phyloP scores from a whole-genome alignment of 2,329 filamentous ascomycete species.

The Pseudogymnoascus sp. region DNA sequence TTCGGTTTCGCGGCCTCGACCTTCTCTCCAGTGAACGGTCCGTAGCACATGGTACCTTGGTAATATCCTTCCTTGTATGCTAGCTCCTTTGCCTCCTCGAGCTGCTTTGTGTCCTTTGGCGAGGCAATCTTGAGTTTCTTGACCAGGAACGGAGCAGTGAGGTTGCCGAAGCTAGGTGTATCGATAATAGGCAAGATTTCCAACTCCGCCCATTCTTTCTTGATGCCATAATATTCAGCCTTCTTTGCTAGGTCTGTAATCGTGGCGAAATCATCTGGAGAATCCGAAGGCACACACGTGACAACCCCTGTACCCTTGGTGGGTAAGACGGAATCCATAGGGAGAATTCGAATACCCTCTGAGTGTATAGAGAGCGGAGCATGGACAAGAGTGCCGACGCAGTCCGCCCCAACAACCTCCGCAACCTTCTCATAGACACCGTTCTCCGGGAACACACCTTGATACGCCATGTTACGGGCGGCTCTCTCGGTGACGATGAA shows the following conservation, averaged over 20 bases:
- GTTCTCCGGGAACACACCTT: constrained; percentile 73
- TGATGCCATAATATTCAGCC: constrained; percentile 88
- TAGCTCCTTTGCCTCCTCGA: constrained; percentile 88
- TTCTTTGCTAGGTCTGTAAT: constrained; percentile 86
- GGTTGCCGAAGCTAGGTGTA: constrained; percentile 78
- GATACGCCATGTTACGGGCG: constrained; percentile 93
- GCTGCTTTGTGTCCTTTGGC: constrained; percentile 84
- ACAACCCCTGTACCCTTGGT: constrained; percentile 96
- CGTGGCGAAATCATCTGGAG: constrained; percentile 89
- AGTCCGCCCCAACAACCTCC: constrained; percentile 66
- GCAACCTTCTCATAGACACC: constrained; percentile 66
- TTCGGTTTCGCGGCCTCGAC: constrained; percentile 83
- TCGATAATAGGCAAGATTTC: constrained; percentile 85
- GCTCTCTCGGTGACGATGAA: constrained; percentile 74
- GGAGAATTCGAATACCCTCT: constrained; percentile 76
- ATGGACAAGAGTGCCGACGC: constrained; percentile 80
- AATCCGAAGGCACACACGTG: constrained; percentile 91
- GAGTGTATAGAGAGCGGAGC: constrained; percentile 83
- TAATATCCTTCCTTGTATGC: constrained; percentile 98
- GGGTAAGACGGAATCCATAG: constrained; percentile 88
- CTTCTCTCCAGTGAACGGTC: constrained; percentile 78
- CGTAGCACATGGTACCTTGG: constrained; percentile 81
- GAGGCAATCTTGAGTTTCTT: constrained; percentile 95
- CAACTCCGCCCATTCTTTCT: constrained; percentile 91
- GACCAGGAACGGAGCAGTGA: constrained; percentile 74